phyloP scores from a whole-genome alignment of 78 protist species.

The Trichosphaerium sp. region DNA sequence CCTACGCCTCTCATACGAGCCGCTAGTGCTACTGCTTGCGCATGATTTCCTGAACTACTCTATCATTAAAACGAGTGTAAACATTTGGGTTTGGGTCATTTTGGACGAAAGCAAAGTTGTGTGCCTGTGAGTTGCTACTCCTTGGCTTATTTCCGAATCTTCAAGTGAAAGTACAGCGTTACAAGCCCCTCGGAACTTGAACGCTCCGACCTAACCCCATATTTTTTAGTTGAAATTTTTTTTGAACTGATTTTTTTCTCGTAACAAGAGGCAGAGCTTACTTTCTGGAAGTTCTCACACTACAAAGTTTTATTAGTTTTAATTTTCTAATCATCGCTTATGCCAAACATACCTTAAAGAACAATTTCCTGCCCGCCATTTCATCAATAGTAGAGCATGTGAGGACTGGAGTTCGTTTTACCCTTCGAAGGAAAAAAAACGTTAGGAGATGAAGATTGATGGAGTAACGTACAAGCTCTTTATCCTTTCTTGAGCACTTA shows the following conservation, averaged over 20 bases:
- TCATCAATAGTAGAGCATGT: conserved; percentile 22
- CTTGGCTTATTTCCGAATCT: conserved; percentile 12
- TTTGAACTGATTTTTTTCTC: too few species aligned
- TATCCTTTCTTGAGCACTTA: conserved; percentile 30
- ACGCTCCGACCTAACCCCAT: conserved; percentile 51
- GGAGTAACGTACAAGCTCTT: too few species aligned
- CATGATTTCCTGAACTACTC: conserved; percentile 68
- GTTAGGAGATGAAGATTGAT: too few species aligned
- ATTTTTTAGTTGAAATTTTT: not conserved
- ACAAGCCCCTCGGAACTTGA: conserved; percentile 65
- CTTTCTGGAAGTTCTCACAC: conserved; percentile 55
- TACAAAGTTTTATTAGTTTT: too few species aligned
- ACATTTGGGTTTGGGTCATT: too few species aligned
- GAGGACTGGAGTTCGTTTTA: conserved; percentile 37
- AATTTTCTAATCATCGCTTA: too few species aligned
- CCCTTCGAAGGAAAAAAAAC: too few species aligned
- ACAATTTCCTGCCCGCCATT: conserved; percentile 12
- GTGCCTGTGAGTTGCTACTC: conserved; percentile 39
- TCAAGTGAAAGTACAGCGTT: conserved; percentile 22
- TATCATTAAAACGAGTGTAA: too few species aligned
- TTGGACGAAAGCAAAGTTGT: not conserved
- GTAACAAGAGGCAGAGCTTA: not conserved
- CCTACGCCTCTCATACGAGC: conserved; percentile 18
- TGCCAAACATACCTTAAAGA: too few species aligned
- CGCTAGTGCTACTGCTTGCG: conserved; percentile 62